Evolutionary conservation across 2,329 filamentous ascomycete genomes (phyloP), one percentile per base, ranked within the genome.

Genomic region (Talaromyces sp.): DNA sequence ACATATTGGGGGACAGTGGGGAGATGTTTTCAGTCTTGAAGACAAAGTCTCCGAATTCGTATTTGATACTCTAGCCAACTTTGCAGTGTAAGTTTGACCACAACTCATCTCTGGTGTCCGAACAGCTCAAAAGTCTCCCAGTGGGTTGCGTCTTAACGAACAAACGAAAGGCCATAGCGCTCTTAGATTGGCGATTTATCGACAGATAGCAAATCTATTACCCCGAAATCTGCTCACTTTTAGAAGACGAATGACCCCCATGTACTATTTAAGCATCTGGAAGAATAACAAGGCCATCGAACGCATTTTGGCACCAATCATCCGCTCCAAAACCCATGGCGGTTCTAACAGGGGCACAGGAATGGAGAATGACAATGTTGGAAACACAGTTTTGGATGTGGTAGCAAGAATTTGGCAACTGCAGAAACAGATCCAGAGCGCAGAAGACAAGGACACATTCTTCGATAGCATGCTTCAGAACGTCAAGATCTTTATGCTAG

Each of bases 191-290:
- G 13, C 22, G 17, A 49, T 49, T 15, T 49, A 49, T 11, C 8
- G 45, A 49, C 45, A 49, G 17, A 49, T 22, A 27, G 82, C 69
- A 3, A 49, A 49, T 5, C 17, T 49, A 27, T 15, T 49, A 27
- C 45, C 45, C 4, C 19, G 22, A 27, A 49, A 49, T 13, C 8
- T 49, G 45, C 27, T 49, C 45, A 27, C 22, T 15, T 22, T 49
- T 49, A 7, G 22, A 15, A 49, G 45, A 17, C 10, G 45, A 49
- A 13, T 49, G 45, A 49, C 27, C 6, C 45, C 45, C 1, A 2
- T 49, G 2, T 49, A 49, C 45, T 49, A 27, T 27, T 15, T 49
- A 4, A 27, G 45, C 11, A 49, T 49, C 11, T 49, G 45, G 45
- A 49, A 49, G 5, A 49, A 49, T 17, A 49, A 49, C 3, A 22